Conservation (phyloP, 2,329 filamentous ascomycete species). For the Domatiomyces catenatus region DNA sequence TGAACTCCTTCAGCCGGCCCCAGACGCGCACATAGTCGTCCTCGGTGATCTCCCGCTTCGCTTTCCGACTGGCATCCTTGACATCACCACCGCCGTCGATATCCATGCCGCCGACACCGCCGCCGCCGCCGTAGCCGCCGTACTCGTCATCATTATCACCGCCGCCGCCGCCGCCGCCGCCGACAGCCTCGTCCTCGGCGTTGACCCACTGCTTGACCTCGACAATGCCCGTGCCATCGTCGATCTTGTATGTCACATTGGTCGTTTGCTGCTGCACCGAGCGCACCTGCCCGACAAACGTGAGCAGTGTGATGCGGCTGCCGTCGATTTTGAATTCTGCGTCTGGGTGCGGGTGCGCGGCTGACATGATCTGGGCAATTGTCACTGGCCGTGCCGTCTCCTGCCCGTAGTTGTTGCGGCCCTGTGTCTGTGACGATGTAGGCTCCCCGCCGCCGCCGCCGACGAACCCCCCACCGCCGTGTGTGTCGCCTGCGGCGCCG, state of each 20-base stretch:
- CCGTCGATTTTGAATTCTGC: conserved; percentile 75
- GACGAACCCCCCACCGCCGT: conserved; percentile 46
- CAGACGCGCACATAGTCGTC: conserved; percentile 74
- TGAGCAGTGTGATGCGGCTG: conserved; percentile 56
- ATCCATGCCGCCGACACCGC: conserved; percentile 30
- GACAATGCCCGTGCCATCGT: conserved; percentile 84
- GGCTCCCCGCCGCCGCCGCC: conserved; percentile 24
- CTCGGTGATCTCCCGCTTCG: conserved; percentile 43
- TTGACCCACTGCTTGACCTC: conserved; percentile 85
- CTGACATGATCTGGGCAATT: conserved; percentile 83
- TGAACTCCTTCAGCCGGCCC: conserved; percentile 71
- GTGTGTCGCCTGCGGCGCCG: conserved; percentile 40
- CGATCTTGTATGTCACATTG: conserved; percentile 81
- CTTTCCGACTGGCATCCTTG: conserved; percentile 9
- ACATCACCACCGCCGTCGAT: conserved; percentile 20
- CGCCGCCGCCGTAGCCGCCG: conserved; percentile 28
- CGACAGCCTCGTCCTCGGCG: conserved; percentile 37
- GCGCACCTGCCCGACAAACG: conserved; percentile 81
- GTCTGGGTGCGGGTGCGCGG: conserved; percentile 57
- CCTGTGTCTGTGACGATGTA: conserved; percentile 32
- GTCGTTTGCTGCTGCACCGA: conserved; percentile 73
- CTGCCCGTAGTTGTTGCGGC: conserved; percentile 45
- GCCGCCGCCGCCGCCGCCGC: conserved; percentile 30
- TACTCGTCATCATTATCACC: conserved; percentile 37
- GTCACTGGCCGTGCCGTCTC: conserved; percentile 87